phyloP scores from a whole-genome alignment of 306 rosid genomes.

The Mimosa pudica region DNA sequence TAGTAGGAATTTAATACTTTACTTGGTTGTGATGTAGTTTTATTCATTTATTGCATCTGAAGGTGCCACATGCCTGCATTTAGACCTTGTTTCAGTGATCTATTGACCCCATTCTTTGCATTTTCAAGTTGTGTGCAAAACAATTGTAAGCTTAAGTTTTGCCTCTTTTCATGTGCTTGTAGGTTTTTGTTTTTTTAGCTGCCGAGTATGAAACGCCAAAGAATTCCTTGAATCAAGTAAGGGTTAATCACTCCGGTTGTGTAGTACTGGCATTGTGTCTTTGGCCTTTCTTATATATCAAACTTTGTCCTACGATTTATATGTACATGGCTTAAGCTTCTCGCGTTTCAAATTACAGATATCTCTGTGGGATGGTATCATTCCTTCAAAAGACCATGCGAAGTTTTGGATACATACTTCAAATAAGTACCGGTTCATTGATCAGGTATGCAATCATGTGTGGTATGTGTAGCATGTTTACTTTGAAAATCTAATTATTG shows the following conservation, averaged over 20 bases:
- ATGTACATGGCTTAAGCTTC: slow-evolving; percentile 22
- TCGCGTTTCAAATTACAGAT: slow-evolving; percentile 52
- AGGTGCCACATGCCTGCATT: background rate
- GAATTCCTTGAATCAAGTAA: slow-evolving; percentile 88
- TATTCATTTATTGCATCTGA: background rate
- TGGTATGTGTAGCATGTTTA: background rate
- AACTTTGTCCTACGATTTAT: slow-evolving; percentile 6
- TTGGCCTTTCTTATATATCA: background rate
- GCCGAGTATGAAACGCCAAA: slow-evolving; percentile 88
- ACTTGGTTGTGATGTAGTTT: slow-evolving; percentile 20
- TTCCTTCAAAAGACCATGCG: slow-evolving; percentile 80
- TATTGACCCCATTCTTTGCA: background rate
- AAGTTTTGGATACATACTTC: slow-evolving; percentile 82
- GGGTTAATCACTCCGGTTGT: slow-evolving; percentile 19
- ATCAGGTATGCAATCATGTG: slow-evolving; percentile 64
- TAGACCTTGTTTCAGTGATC: slow-evolving; percentile 22
- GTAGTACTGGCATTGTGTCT: slow-evolving; percentile 9
- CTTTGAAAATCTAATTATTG: slow-evolving; percentile 32
- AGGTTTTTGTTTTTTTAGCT: slow-evolving; percentile 94
- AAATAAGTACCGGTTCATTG: slow-evolving; percentile 83
- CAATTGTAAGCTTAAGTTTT: slow-evolving; percentile 25
- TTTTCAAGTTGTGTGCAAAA: slow-evolving; percentile 14
- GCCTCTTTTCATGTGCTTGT: slow-evolving; percentile 34
- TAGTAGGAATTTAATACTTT: background rate
- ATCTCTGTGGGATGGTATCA: slow-evolving; percentile 94